Conservation (phyloP, 139 green algal species). For the Tetradesmus lagerheimii region DNA sequence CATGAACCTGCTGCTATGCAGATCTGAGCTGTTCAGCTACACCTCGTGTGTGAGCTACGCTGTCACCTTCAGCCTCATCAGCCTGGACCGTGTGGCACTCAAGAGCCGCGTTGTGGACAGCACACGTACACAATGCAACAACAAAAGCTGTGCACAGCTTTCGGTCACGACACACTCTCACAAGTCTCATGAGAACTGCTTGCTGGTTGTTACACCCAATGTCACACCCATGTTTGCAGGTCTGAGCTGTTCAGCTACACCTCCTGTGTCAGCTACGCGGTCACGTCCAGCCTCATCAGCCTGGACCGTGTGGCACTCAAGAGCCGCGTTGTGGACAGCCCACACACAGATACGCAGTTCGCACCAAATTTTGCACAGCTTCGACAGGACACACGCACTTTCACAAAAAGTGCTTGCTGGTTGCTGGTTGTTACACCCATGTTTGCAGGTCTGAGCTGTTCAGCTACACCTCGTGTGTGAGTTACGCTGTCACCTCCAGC, state of each 20-base stretch:
- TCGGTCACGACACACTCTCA: no score
- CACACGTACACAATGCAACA: no score
- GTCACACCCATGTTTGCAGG: slow-evolving; percentile 47
- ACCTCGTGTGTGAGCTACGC: slow-evolving; percentile 93
- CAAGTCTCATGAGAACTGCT: no score
- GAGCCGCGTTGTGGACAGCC: slow-evolving; percentile 88
- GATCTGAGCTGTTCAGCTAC: slow-evolving; percentile 95
- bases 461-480: slow-evolving; percentile 88
- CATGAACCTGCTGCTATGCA: no score
- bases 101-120: slow-evolving; percentile 87
- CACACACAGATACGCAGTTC: slow-evolving; percentile 96
- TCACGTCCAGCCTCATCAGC: slow-evolving; percentile 81
- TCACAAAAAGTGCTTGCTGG: no score
- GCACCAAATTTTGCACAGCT: no score
- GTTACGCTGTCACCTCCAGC: slow-evolving; percentile 91
- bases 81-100: slow-evolving; percentile 75
- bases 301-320: slow-evolving; percentile 79
- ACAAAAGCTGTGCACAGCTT: slow-evolving; percentile 19
- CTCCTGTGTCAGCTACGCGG: slow-evolving; percentile 93
- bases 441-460: slow-evolving; percentile 90
- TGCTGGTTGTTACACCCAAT: no score
- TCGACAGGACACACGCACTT: no score
- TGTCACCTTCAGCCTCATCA: slow-evolving; percentile 80
- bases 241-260: slow-evolving; percentile 95
- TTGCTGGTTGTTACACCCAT: background rate